Conservation (phyloP, 306 rosid genomes). For the Canavalia ensiformis region DNA sequence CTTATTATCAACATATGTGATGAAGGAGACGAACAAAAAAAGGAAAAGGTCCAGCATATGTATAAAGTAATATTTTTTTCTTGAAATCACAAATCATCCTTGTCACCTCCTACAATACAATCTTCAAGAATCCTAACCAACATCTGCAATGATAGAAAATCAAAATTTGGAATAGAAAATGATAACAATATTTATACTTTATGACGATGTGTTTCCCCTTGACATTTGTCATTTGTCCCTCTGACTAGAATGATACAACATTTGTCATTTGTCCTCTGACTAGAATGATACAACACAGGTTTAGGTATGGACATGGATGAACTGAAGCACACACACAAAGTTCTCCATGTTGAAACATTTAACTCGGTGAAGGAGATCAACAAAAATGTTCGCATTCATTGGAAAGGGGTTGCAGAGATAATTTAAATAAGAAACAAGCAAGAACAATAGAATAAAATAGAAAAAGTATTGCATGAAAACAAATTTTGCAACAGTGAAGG, state of each 20-base stretch:
- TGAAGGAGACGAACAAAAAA: neutral
- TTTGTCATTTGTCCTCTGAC: too few relatives aligned
- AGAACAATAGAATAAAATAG: too few relatives aligned
- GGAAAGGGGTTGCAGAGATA: too few relatives aligned
- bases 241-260: slow-evolving; percentile 42
- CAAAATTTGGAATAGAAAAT: slow-evolving; percentile 37
- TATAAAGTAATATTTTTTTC: slow-evolving; percentile 3
- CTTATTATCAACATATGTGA: neutral
- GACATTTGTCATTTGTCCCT: slow-evolving; percentile 4
- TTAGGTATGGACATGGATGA: too few relatives aligned
- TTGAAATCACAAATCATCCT: slow-evolving; percentile 18
- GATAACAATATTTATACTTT: slow-evolving; percentile 39
- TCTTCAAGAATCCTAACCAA: slow-evolving; percentile 47
- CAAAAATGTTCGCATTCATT: too few relatives aligned
- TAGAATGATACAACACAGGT: too few relatives aligned
- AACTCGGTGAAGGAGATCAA: too few relatives aligned
- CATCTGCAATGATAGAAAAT: slow-evolving; percentile 32
- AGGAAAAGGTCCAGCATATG: slow-evolving; percentile 26
- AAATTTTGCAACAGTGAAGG: too few relatives aligned
- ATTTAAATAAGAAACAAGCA: too few relatives aligned
- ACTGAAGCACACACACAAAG: too few relatives aligned
- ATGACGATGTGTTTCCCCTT: slow-evolving; percentile 40
- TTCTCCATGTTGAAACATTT: too few relatives aligned
- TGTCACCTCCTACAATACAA: slow-evolving; percentile 35
- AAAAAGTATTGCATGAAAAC: too few relatives aligned